Evolutionary conservation across 78 protist species (phyloP).

Genomic region (Cavenderia fasciculata): DNA sequence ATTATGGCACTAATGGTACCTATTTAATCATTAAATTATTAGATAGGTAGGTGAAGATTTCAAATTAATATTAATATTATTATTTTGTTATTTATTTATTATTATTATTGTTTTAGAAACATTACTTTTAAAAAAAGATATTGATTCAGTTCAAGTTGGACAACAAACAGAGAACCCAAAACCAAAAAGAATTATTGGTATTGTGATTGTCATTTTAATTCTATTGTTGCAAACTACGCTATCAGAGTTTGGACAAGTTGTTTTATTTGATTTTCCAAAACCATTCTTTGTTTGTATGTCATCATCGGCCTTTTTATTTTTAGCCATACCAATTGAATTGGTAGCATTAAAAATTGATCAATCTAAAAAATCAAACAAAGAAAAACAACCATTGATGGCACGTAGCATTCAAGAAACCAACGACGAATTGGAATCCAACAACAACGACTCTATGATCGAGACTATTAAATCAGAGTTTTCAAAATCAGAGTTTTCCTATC

Average conservation of each 20-base stretch:
- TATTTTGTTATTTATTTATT: too few relatives aligned
- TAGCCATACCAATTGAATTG: slow-evolving; percentile 13
- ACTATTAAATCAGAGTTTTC: neutral
- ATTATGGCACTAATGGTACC: too few relatives aligned
- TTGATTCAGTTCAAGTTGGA: too few relatives aligned
- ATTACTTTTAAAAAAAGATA: too few relatives aligned
- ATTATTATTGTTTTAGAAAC: too few relatives aligned
- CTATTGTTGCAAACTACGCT: neutral
- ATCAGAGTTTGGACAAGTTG: neutral
- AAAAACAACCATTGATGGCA: neutral
- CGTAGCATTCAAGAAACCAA: neutral
- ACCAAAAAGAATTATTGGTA: neutral
- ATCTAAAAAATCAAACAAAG: too few relatives aligned
- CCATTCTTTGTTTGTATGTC: slow-evolving; percentile 6
- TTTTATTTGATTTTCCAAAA: slow-evolving; percentile 1
- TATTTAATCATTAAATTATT: too few relatives aligned
- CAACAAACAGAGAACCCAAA: too few relatives aligned
- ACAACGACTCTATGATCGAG: neutral
- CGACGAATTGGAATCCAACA: neutral
- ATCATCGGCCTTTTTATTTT: neutral
- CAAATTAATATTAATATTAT: too few relatives aligned
- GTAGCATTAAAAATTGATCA: neutral
- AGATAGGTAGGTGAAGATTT: too few relatives aligned
- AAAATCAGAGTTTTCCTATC: neutral
- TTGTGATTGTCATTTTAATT: slow-evolving; percentile 1